phyloP scores from a whole-genome alignment of 768 basidiomycete genomes.

The Agaricus sinodeliciosus region DNA sequence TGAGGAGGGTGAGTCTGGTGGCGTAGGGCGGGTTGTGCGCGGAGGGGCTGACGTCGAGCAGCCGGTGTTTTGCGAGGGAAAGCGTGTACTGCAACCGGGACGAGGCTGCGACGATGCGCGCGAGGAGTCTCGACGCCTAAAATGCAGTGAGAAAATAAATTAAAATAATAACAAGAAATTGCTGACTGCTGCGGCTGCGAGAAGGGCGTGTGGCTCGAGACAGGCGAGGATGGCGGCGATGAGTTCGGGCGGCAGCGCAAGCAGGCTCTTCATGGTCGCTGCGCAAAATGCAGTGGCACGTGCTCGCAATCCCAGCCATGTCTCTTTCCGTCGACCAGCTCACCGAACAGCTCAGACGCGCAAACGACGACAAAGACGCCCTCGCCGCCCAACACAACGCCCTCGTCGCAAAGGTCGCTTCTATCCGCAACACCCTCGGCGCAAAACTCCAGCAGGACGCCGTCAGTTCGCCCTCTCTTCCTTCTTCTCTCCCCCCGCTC shows the following conservation, averaged over 20 bases:
- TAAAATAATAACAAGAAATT: too few relatives aligned
- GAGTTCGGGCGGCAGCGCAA: conserved; percentile 18
- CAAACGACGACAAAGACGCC: conserved; percentile 83
- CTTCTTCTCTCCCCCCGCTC: not conserved
- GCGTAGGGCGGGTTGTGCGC: conserved; percentile 26
- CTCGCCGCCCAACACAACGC: conserved; percentile 80
- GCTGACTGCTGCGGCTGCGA: conserved; percentile 12
- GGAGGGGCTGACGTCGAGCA: conserved; percentile 30
- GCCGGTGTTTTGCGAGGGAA: conserved; percentile 40
- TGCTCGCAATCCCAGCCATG: not conserved
- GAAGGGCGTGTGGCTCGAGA: conserved; percentile 18
- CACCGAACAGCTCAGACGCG: conserved; percentile 67
- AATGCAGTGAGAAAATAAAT: not conserved
- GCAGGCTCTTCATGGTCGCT: conserved; percentile 7
- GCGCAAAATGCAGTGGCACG: not conserved
- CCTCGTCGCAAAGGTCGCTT: conserved; percentile 81
- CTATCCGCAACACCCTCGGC: conserved; percentile 89
- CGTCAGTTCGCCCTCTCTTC: conserved; percentile 36
- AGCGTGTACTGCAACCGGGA: conserved; percentile 43
- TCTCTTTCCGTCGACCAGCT: conserved; percentile 32
- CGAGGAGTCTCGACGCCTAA: conserved; percentile 35
- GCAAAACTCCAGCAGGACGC: conserved; percentile 96
- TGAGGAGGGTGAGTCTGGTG: conserved; percentile 33
- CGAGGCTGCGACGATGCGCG: conserved; percentile 31
- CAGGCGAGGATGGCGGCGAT: conserved; percentile 18